Evolutionary conservation across 495 filamentous ascomycete genomes (phyloP).

Genomic region (Xylaria intraflava): DNA sequence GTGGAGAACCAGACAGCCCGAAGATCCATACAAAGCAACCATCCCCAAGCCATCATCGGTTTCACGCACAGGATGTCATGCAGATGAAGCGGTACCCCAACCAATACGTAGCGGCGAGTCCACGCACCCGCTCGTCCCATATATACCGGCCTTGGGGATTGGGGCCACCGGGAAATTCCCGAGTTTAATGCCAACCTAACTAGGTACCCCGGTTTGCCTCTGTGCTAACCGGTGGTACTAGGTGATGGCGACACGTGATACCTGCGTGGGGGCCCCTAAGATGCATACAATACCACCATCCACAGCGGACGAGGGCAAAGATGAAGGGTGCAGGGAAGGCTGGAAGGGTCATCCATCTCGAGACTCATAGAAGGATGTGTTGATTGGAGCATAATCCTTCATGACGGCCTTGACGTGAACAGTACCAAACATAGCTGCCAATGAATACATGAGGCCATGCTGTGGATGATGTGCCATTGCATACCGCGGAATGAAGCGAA

Average conservation of each 20-base stretch:
- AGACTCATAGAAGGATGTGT: too few species aligned
- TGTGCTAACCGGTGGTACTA: background rate
- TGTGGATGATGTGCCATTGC: background rate
- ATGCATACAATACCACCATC: background rate
- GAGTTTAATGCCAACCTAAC: background rate
- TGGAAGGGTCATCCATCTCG: too few species aligned
- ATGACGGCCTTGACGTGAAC: too few species aligned
- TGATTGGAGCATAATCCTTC: too few species aligned
- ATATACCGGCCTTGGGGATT: background rate
- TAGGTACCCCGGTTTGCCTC: background rate
- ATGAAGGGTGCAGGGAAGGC: background rate
- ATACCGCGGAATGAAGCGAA: background rate
- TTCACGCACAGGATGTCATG: constrained; percentile 8
- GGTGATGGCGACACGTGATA: constrained; percentile 3
- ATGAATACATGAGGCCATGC: too few species aligned
- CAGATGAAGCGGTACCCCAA: constrained; percentile 7
- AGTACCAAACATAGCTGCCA: too few species aligned
- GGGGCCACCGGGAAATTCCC: background rate
- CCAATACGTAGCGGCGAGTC: background rate
- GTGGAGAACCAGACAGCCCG: background rate
- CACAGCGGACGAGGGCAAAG: background rate
- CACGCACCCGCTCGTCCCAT: background rate
- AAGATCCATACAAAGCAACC: constrained; percentile 2
- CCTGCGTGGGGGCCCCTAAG: background rate
- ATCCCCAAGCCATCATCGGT: background rate